A percentile compares a stretch with the other conserved stretches of the same genome.
phyloP scores from a whole-genome alignment of 1,284 basidiomycete genomes.

The Vanrija pseudolonga region DNA sequence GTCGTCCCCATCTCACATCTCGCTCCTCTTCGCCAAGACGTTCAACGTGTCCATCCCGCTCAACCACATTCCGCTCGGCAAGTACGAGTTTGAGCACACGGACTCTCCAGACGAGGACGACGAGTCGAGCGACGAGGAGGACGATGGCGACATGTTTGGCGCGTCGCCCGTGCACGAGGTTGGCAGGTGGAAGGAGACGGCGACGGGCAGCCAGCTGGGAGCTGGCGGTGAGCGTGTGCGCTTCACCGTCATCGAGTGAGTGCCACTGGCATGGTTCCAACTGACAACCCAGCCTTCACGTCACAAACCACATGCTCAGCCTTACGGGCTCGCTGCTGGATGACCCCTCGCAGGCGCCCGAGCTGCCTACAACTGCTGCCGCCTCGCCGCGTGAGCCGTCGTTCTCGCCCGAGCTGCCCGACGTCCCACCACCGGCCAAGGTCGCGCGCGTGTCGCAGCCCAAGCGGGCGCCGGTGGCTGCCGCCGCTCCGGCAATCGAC shows the following conservation, averaged over 20 bases:
- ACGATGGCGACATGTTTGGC: conserved; percentile 27
- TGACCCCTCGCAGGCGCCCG: conserved; percentile 73
- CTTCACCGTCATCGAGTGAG: conserved; percentile 89
- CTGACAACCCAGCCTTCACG: conserved; percentile 63
- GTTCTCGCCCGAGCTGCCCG: conserved; percentile 23
- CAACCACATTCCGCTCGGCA: conserved; percentile 76
- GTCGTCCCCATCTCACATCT: conserved; percentile 90
- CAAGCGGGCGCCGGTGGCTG: conserved; percentile 1
- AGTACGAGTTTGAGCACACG: conserved; percentile 82
- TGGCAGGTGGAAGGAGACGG: conserved; percentile 77
- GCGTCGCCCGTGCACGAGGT: conserved; percentile 35
- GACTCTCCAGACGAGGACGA: conserved; percentile 27
- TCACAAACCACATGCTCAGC: conserved; percentile 93
- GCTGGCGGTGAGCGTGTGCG: conserved; percentile 65
- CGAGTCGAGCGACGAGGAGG: conserved; percentile 31
- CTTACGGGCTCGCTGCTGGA: conserved; percentile 82
- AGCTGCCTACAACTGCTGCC: conserved; percentile 38
- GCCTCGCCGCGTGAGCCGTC: conserved; percentile 17
- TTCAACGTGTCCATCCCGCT: conserved; percentile 97
- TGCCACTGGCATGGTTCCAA: not conserved
- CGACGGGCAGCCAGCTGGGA: conserved; percentile 69
- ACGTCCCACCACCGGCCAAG: conserved; percentile 16
- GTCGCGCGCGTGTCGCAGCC: conserved; percentile 1
- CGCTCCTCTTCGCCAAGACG: conserved; percentile 84
- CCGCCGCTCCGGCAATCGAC: conserved; percentile 21